Conservation (phyloP, 306 rosid species). For the Prunus kanzakura region DNA sequence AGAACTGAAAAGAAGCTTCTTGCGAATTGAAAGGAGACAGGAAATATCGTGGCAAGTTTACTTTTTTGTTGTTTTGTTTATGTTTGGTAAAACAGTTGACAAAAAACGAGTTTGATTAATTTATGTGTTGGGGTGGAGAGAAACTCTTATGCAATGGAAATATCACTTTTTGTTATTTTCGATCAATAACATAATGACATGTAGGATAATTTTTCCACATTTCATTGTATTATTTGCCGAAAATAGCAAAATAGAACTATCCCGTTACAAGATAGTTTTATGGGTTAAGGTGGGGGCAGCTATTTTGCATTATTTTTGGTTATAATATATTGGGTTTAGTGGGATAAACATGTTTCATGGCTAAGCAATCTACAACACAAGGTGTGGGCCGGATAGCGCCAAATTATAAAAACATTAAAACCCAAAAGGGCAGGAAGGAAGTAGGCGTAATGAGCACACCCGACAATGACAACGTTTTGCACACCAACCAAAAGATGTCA, state of each 20-base stretch:
- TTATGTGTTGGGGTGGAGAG: neutral
- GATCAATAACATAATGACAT: accelerated
- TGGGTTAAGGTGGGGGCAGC: neutral
- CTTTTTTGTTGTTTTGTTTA: too few species aligned
- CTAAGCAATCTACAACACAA: neutral
- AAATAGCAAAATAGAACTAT: accelerated
- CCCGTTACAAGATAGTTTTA: too few species aligned
- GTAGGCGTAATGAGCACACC: neutral
- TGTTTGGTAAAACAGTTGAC: neutral
- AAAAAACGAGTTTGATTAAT: neutral
- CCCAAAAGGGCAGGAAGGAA: neutral
- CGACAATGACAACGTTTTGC: neutral
- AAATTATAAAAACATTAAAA: neutral
- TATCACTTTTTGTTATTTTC: accelerated
- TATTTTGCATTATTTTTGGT: neutral
- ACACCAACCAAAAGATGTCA: neutral
- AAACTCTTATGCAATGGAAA: accelerated
- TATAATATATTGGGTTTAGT: neutral
- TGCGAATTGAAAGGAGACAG: neutral
- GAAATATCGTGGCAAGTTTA: neutral
- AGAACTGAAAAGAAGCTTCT: too few species aligned
- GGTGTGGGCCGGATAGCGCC: neutral
- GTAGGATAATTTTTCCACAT: accelerated
- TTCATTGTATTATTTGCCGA: accelerated
- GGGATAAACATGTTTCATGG: neutral